Conservation (phyloP, 345 rosid species). For the Sisymbrium altissimum region DNA sequence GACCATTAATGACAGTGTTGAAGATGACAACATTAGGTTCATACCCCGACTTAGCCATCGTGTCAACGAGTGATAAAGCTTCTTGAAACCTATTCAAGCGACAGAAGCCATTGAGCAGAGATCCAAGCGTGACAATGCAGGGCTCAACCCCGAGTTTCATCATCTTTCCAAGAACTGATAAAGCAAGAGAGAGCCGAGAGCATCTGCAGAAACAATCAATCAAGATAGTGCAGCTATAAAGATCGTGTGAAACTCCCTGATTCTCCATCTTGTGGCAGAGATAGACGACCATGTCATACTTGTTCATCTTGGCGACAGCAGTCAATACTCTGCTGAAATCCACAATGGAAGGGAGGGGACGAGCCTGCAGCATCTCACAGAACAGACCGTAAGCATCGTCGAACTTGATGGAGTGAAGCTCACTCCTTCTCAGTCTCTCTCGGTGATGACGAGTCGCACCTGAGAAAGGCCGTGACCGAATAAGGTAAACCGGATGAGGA, state of each 20-base stretch:
- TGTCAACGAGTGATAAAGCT: conserved; percentile 10
- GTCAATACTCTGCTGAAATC: conserved; percentile 3
- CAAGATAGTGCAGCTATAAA: conserved; percentile 17
- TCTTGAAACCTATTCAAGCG: background rate
- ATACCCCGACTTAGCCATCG: conserved; percentile 2
- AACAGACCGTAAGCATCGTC: conserved; percentile 23
- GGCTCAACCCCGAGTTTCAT: conserved; percentile 22
- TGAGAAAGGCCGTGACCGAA: background rate
- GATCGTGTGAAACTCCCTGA: conserved; percentile 8
- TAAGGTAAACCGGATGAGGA: background rate
- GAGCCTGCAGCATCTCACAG: conserved; percentile 22
- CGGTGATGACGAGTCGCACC: background rate
- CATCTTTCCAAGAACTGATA: conserved; percentile 20
- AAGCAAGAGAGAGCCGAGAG: conserved; percentile 11
- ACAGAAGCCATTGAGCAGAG: conserved; percentile 21
- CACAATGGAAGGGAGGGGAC: conserved; percentile 14
- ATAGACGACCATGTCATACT: conserved; percentile 6
- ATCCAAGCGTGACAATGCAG: conserved; percentile 17
- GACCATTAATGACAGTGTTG: conserved; percentile 22
- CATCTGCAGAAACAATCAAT: conserved; percentile 19
- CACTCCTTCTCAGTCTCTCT: background rate
- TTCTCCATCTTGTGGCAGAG: conserved; percentile 20
- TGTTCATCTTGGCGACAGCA: conserved; percentile 5
- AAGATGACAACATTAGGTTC: conserved; percentile 19
- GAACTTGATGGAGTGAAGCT: conserved; percentile 10